A percentile compares a stretch with the other conserved stretches of the same genome.
Evolutionary conservation across 257 asterid species (phyloP).

Genomic region (Oldenlandia corymbosa): DNA sequence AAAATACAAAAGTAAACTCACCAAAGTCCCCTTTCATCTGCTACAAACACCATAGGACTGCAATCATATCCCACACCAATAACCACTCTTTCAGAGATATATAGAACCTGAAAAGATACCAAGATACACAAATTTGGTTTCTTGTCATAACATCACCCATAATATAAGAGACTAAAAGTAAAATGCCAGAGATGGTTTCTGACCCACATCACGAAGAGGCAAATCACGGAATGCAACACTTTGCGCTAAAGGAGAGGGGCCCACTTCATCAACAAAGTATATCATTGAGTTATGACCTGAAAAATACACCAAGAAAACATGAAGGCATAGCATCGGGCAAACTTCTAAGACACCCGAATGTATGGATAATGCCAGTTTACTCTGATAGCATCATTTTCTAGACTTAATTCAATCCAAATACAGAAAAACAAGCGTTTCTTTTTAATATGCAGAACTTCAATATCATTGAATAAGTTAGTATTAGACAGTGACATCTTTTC

Average conservation of each 20-base stretch:
- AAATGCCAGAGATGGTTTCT: slow-evolving; percentile 62
- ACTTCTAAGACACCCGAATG: not conserved
- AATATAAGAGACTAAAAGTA: slow-evolving; percentile 16
- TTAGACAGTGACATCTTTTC: not conserved
- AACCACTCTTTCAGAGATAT: slow-evolving; percentile 81
- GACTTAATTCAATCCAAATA: no score
- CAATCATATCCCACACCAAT: slow-evolving; percentile 97
- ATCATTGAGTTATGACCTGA: slow-evolving; percentile 97
- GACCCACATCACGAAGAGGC: slow-evolving; percentile 99
- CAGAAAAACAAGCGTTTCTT: no score
- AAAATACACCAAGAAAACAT: slow-evolving; percentile 19
- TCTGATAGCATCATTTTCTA: no score
- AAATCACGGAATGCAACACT: slow-evolving; percentile 89
- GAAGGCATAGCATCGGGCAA: not conserved
- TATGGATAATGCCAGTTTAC: not conserved
- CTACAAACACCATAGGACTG: slow-evolving; percentile 82
- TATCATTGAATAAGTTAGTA: not conserved
- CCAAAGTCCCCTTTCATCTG: slow-evolving; percentile 92
- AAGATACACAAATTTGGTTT: slow-evolving; percentile 14
- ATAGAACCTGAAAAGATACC: slow-evolving; percentile 53
- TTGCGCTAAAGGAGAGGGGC: slow-evolving; percentile 96
- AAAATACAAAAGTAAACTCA: slow-evolving; percentile 30
- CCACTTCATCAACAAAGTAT: slow-evolving; percentile 92
- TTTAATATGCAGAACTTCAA: not conserved
- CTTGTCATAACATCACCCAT: slow-evolving; percentile 21